phyloP scores from a whole-genome alignment of 2,329 filamentous ascomycete genomes.

The Botrytis sinoallii region DNA sequence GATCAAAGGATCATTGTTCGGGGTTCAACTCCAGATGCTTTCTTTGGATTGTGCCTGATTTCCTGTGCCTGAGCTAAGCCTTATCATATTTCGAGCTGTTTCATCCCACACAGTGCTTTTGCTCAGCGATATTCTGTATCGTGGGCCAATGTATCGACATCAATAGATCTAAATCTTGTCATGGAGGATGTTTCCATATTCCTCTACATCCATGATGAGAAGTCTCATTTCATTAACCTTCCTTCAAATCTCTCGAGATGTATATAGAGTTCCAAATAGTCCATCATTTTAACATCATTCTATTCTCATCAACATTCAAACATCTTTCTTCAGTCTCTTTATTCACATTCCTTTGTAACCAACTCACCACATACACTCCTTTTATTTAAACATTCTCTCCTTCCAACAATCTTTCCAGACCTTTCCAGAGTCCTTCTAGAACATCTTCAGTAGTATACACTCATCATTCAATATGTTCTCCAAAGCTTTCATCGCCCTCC shows the following conservation, averaged over 20 bases:
- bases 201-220: constrained; percentile 4
- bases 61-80: background rate
- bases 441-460: background rate
- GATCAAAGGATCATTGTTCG: constrained; percentile 1
- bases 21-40: background rate
- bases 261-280: background rate
- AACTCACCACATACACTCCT: background rate
- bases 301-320: background rate
- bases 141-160: too few species aligned
- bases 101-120: background rate
- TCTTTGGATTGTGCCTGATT: background rate
- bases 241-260: background rate
- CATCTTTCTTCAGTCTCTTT: background rate
- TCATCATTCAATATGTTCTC: constrained; percentile 4
- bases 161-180: too few species aligned
- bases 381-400: background rate
- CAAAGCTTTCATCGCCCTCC: background rate
- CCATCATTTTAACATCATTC: too few species aligned
- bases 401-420: background rate
- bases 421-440: constrained; percentile 5
- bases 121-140: background rate
- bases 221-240: background rate
- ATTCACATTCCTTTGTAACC: background rate
- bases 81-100: background rate
- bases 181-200: constrained; percentile 6